Conservation (phyloP, 2,329 filamentous ascomycete species). For the Harringtonia lauricola region DNA sequence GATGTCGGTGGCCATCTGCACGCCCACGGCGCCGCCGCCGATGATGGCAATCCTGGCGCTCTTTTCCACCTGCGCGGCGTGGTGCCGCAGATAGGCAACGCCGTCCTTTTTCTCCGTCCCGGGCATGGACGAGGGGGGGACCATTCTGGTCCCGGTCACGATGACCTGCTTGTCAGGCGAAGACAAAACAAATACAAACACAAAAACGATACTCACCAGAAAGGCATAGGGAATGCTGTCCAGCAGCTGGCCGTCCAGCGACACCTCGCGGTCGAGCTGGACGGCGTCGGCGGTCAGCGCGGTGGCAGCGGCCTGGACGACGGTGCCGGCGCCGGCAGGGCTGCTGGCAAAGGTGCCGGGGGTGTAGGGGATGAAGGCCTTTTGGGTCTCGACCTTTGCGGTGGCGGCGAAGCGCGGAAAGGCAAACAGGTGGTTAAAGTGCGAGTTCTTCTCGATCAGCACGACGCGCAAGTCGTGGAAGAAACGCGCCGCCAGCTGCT, state of each 20-base stretch:
- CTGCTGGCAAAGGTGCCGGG: conserved; percentile 4
- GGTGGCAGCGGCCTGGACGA: conserved; percentile 20
- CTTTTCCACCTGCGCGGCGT: conserved; percentile 33
- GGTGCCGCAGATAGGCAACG: conserved; percentile 25
- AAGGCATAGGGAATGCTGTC: conserved; percentile 39
- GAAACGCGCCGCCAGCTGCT: conserved; percentile 32
- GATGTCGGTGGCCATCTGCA: conserved; percentile 12
- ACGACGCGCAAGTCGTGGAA: conserved; percentile 39
- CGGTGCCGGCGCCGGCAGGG: conserved; percentile 19
- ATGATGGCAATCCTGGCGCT: conserved; percentile 34
- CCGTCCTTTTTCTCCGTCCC: conserved; percentile 29
- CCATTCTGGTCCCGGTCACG: conserved; percentile 40
- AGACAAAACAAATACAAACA: not conserved
- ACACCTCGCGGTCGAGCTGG: conserved; percentile 17
- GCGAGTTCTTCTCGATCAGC: conserved; percentile 47
- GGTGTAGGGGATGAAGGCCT: conserved; percentile 49
- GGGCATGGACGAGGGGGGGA: conserved; percentile 36
- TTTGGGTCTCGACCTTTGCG: conserved; percentile 36
- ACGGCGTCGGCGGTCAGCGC: conserved; percentile 26
- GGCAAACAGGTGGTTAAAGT: conserved; percentile 51
- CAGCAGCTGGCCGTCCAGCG: not conserved
- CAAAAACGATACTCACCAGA: conserved; percentile 17
- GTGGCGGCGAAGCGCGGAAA: conserved; percentile 48
- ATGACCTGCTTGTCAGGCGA: conserved; percentile 30
- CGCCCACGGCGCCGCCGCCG: conserved; percentile 44